Conservation (phyloP, 352 stramenopile species). For the Phytophthora idaei region DNA sequence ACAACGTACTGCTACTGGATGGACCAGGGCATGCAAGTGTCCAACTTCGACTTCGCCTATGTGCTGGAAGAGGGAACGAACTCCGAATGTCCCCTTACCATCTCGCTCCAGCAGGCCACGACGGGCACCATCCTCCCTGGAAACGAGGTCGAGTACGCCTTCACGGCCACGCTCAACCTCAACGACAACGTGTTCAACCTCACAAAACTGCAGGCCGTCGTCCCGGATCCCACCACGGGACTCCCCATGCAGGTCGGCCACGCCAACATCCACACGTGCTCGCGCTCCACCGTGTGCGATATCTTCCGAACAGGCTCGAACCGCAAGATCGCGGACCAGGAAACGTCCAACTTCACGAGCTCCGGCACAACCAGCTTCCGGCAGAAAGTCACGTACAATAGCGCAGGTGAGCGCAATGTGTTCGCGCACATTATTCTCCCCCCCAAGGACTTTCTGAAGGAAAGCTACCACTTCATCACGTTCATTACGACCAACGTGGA, state of each 20-base stretch:
- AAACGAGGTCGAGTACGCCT: slow-evolving; percentile 63
- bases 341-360: slow-evolving; percentile 81
- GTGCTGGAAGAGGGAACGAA: slow-evolving; percentile 50
- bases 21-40: slow-evolving; percentile 72
- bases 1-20: slow-evolving; percentile 87
- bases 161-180: slow-evolving; percentile 79
- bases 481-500: slow-evolving; percentile 64
- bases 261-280: slow-evolving; percentile 80
- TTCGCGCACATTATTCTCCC: slow-evolving; percentile 81
- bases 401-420: slow-evolving; percentile 65
- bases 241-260: slow-evolving; percentile 73
- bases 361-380: slow-evolving; percentile 57
- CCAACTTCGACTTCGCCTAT: slow-evolving; percentile 76
- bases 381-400: slow-evolving; percentile 61
- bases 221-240: slow-evolving; percentile 58
- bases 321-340: slow-evolving; percentile 71
- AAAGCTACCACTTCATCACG: slow-evolving; percentile 82
- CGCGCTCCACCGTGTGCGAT: slow-evolving; percentile 69
- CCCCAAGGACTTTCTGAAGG: slow-evolving; percentile 49
- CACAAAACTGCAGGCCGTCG: slow-evolving; percentile 57
- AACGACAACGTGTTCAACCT: slow-evolving; percentile 71
- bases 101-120: slow-evolving; percentile 59
- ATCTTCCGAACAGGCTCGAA: slow-evolving; percentile 70
- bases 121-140: slow-evolving; percentile 36
- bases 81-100: slow-evolving; percentile 61